Evolutionary conservation across 2,329 filamentous ascomycete species (phyloP), one percentile per base, ranked within the genome.

Genomic region (Leptosphaerulina australis): DNA sequence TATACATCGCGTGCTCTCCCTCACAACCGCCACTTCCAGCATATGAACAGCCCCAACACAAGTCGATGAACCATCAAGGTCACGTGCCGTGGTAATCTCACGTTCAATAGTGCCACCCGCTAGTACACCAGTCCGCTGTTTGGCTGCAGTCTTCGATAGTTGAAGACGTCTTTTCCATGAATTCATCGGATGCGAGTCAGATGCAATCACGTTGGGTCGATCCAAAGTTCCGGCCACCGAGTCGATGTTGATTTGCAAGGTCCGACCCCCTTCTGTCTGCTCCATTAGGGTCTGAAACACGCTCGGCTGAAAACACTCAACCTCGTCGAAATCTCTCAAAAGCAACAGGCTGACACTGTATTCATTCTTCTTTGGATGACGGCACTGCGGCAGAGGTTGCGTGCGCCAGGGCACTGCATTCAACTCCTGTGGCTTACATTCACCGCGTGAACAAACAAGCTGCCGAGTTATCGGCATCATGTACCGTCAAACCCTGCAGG

Each of bases 201-300:
- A 15, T 14, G 28, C 11, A 47, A 47, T 34, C 22, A 29, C 38
- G 33, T 28, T 47, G 24, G 22, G 38, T 33, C 38, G 38, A 53
- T 53, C 49, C 14, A 38, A 39, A n/a, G 38, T 47, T 53, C 49
- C 47, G 38, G 49, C 49, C 49, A 25, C 29, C 14, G 11, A 6
- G 15, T 17, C 18, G 15, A 29, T 10, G 6, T 18, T 25, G 33
- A 47, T 47, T 38, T 44, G 33, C 43, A 44, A 38, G 26, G 29
- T 20, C 17, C 30, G n/a, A 18, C 33, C 49, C n/a, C 49, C 49
- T 47, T 53, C 28, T 44, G 28, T 45, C 21, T 36, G 30, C 14
- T 43, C 38, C 30, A 34, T 34, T 24, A 36, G 11, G 28, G 44
- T 21, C 21, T 53, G 49, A 53, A 53, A 53, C 49, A 26, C 48